Conservation (phyloP, 805 yeast species). For the Metschnikowia koreensis region DNA sequence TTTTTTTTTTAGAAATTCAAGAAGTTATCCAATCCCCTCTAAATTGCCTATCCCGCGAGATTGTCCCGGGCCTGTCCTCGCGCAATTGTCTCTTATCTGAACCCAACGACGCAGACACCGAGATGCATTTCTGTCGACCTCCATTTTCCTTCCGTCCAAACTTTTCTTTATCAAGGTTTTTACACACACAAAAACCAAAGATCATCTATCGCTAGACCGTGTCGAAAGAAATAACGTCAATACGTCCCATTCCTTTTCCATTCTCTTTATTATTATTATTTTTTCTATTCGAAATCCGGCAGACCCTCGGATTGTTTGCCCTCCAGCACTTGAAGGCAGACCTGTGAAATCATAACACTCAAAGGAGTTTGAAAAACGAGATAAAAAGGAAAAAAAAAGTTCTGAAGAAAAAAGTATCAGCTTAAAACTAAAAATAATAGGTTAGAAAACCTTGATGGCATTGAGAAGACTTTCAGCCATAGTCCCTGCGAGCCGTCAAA, state of each 20-base stretch:
- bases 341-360: background rate
- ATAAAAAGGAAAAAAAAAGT: background rate
- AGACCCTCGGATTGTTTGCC: background rate
- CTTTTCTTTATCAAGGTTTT: background rate
- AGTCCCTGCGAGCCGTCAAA: slow-evolving; percentile 11
- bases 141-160: background rate
- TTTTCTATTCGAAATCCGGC: background rate
- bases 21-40: too few species aligned
- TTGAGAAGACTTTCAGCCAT: background rate
- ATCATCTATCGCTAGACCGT: background rate
- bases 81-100: slow-evolving; percentile 6
- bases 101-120: slow-evolving; percentile 6
- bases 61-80: slow-evolving; percentile 1
- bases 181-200: background rate
- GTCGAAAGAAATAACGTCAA: background rate
- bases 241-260: background rate
- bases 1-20: background rate
- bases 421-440: background rate
- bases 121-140: slow-evolving; percentile 1
- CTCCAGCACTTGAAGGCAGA: background rate
- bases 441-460: slow-evolving; percentile 3
- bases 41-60: background rate
- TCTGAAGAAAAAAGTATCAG: background rate
- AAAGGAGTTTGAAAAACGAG: background rate
- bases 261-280: background rate